Conservation (phyloP, 2,329 filamentous ascomycete species). For the Annulohypoxylon truncatum region DNA sequence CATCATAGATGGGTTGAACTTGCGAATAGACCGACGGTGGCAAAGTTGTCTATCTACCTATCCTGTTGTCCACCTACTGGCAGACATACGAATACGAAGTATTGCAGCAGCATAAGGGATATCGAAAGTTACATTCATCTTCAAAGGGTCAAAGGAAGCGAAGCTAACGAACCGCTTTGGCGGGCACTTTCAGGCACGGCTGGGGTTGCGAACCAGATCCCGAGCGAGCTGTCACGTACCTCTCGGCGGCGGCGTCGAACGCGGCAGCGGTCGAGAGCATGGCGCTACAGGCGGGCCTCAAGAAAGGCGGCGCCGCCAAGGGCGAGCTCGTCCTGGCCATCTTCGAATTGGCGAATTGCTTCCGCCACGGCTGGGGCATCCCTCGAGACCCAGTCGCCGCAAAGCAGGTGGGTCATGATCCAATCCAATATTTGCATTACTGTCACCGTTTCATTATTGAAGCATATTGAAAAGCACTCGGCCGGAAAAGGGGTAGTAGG, state of each 20-base stretch:
- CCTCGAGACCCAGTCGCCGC: conserved; percentile 87
- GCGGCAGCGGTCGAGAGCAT: conserved; percentile 87
- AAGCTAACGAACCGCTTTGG: conserved; percentile 41
- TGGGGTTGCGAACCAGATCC: conserved; percentile 87
- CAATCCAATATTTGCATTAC: conserved; percentile 6
- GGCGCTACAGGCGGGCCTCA: conserved; percentile 86
- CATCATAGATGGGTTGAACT: conserved; percentile 10
- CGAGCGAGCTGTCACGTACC: conserved; percentile 80
- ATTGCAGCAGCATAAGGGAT: conserved; percentile 9
- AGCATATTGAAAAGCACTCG: too few relatives aligned
- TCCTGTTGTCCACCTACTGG: not conserved
- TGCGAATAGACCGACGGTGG: conserved; percentile 33
- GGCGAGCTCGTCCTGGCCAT: conserved; percentile 96
- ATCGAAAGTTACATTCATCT: conserved; percentile 24
- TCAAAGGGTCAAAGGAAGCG: not conserved
- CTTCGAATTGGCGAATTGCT: conserved; percentile 92
- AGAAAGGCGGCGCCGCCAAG: conserved; percentile 93
- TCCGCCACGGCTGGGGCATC: conserved; percentile 95
- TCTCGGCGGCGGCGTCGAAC: conserved; percentile 90
- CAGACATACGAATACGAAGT: conserved; percentile 28
- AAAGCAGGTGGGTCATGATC: conserved; percentile 66
- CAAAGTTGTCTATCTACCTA: conserved; percentile 24
- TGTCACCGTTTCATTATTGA: conserved; percentile 36
- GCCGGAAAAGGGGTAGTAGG: conserved; percentile 6
- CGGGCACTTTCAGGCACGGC: conserved; percentile 73